A percentile compares a stretch with the other conserved stretches of the same genome.
These are phyloP conservation scores for Aspergillus olivimuriae DNA, from an alignment of 495 filamentous ascomycete species.

Conservation along the genomic window DNA sequence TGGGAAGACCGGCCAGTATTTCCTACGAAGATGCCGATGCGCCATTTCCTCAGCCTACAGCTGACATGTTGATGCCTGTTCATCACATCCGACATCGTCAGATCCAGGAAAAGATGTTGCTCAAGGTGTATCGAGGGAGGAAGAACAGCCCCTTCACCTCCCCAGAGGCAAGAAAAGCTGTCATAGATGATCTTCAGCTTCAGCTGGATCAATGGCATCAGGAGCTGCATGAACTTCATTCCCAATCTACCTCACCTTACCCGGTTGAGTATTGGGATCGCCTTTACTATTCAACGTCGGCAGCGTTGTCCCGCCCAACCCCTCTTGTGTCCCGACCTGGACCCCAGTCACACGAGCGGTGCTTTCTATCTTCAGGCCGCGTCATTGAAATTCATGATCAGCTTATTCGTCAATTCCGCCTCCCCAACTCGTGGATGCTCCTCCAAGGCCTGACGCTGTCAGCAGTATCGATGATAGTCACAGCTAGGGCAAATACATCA, in stretches of 20 bases:
- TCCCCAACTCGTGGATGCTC: constrained; percentile 1
- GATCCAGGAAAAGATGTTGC: constrained; percentile 1
- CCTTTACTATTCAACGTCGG: constrained; percentile 1
- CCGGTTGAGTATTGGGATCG: constrained; percentile 3
- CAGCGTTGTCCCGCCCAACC: background rate
- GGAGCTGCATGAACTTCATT: background rate
- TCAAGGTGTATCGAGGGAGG: background rate
- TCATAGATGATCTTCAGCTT: background rate
- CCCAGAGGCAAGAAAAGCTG: background rate
- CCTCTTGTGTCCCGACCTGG: background rate
- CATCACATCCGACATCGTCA: constrained; percentile 2
- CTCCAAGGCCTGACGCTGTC: constrained; percentile 1
- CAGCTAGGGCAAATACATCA: background rate
- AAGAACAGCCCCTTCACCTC: background rate
- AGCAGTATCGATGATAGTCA: background rate
- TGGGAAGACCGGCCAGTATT: constrained; percentile 1
- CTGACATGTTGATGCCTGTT: background rate
- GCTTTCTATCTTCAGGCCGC: background rate
- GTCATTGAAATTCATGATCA: constrained; percentile 2
- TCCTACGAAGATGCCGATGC: constrained; percentile 2
- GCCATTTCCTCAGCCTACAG: background rate
- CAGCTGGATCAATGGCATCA: constrained; percentile 2
- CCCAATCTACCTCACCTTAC: background rate
- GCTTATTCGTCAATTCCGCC: background rate
- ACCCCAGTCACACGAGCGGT: background rate